Conservation (phyloP, 805 yeast species). For the Hanseniaspora vineae region DNA sequence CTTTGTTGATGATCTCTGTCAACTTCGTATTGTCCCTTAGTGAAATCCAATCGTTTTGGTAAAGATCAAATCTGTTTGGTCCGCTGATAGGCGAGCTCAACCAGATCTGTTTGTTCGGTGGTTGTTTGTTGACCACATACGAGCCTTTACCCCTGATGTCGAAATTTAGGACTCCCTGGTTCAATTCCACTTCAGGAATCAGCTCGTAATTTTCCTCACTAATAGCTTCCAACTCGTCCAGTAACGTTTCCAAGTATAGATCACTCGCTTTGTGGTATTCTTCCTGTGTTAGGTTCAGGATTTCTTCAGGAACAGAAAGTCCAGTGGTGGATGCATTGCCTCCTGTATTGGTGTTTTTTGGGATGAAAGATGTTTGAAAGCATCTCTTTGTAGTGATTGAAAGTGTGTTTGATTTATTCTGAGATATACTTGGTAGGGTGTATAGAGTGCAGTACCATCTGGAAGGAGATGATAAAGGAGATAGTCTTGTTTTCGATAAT, state of each 20-base stretch:
- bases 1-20: constrained; percentile 37
- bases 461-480: no score
- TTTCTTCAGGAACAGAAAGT: constrained; percentile 35
- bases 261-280: constrained; percentile 58
- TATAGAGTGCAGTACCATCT: no score
- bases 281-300: constrained; percentile 32
- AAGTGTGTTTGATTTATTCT: background rate
- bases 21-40: constrained; percentile 48
- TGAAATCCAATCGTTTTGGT: constrained; percentile 67
- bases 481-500: no score
- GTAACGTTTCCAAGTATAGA: constrained; percentile 52
- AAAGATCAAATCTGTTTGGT: constrained; percentile 72
- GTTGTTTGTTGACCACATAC: constrained; percentile 91
- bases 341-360: constrained; percentile 2
- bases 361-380: background rate
- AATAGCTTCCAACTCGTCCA: constrained; percentile 54
- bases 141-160: constrained; percentile 61
- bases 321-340: constrained; percentile 37
- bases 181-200: constrained; percentile 55
- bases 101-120: constrained; percentile 97
- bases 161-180: constrained; percentile 76
- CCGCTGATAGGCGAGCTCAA: constrained; percentile 87
- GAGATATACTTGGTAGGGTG: background rate
- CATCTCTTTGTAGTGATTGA: background rate
- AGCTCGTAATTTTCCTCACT: constrained; percentile 49